These are phyloP conservation scores for Solanum lycopersicoides DNA, from an alignment of 257 asterid genomes.

Conservation along the genomic window DNA sequence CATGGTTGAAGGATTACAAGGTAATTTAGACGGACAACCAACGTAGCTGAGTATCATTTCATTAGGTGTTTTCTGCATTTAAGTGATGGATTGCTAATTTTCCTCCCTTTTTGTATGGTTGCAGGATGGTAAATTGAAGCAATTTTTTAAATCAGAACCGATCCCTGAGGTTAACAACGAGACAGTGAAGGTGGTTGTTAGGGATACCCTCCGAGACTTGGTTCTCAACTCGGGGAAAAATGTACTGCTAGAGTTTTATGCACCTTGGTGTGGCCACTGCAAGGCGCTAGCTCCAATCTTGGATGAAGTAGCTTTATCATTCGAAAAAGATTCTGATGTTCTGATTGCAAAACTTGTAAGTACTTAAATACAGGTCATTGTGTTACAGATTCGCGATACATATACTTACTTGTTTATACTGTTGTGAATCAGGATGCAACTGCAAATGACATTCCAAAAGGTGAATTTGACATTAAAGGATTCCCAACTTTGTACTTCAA, in stretches of 20 bases:
- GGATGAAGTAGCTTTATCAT: slow-evolving; percentile 75
- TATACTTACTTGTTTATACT: background rate
- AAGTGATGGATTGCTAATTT: background rate
- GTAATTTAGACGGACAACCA: slow-evolving; percentile 20
- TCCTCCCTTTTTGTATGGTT: background rate
- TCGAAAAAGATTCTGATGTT: slow-evolving; percentile 42
- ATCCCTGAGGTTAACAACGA: slow-evolving; percentile 67
- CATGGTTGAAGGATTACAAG: slow-evolving; percentile 58
- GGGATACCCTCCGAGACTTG: slow-evolving; percentile 44
- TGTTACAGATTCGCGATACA: background rate
- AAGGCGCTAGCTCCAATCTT: slow-evolving; percentile 64
- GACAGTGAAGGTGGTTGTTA: slow-evolving; percentile 81
- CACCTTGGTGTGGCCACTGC: slow-evolving; percentile 97
- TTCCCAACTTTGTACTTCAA: slow-evolving; percentile 74
- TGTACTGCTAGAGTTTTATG: slow-evolving; percentile 68
- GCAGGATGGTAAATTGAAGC: slow-evolving; percentile 61
- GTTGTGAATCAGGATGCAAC: slow-evolving; percentile 48
- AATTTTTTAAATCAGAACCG: slow-evolving; percentile 57
- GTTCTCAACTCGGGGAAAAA: slow-evolving; percentile 73
- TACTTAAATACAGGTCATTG: background rate
- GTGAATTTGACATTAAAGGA: slow-evolving; percentile 50
- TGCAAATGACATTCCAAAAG: slow-evolving; percentile 58
- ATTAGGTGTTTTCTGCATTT: background rate
- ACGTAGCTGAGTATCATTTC: too few species aligned
- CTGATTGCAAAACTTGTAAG: slow-evolving; percentile 64